phyloP scores from a whole-genome alignment of 2,329 filamentous ascomycete species.

The Tolypocladium paradoxum region DNA sequence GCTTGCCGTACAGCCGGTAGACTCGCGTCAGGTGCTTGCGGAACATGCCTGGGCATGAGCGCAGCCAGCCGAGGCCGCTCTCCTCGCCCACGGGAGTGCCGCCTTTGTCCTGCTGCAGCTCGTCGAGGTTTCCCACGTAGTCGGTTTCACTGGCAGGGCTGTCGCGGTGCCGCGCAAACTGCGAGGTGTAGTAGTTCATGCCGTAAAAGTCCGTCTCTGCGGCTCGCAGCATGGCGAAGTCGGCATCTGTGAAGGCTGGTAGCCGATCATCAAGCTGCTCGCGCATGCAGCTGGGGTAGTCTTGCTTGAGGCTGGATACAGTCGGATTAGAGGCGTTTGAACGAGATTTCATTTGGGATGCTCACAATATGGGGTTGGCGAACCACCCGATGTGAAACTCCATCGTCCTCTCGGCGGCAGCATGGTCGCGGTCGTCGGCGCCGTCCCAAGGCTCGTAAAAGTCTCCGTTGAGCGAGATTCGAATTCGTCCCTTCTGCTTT shows the following conservation, averaged over 20 bases:
- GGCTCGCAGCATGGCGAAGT: constrained; percentile 54
- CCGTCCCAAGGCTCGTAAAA: constrained; percentile 26
- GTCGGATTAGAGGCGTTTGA: not conserved
- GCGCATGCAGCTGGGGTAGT: constrained; percentile 76
- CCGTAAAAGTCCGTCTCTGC: constrained; percentile 88
- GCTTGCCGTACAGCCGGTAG: constrained; percentile 62
- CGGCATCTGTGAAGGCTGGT: constrained; percentile 62
- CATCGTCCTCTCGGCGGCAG: constrained; percentile 23
- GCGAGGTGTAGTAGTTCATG: constrained; percentile 89
- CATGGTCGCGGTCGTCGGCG: constrained; percentile 11
- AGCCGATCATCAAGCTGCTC: constrained; percentile 70
- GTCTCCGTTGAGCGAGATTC: constrained; percentile 26
- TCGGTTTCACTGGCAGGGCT: constrained; percentile 52
- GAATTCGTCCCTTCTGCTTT: constrained; percentile 19
- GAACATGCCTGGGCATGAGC: constrained; percentile 66
- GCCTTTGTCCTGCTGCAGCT: constrained; percentile 57
- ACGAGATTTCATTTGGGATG: not conserved
- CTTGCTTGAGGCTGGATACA: constrained; percentile 16
- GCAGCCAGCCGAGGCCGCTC: constrained; percentile 74
- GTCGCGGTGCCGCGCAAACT: constrained; percentile 69
- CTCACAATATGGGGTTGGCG: constrained; percentile 26
- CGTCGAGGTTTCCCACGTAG: constrained; percentile 65
- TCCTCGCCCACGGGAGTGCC: constrained; percentile 69
- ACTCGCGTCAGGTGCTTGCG: constrained; percentile 67
- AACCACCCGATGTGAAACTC: constrained; percentile 29